These are phyloP conservation scores for Ustilago bromivora DNA, from an alignment of 1,284 basidiomycete species.

Conservation along the genomic window DNA sequence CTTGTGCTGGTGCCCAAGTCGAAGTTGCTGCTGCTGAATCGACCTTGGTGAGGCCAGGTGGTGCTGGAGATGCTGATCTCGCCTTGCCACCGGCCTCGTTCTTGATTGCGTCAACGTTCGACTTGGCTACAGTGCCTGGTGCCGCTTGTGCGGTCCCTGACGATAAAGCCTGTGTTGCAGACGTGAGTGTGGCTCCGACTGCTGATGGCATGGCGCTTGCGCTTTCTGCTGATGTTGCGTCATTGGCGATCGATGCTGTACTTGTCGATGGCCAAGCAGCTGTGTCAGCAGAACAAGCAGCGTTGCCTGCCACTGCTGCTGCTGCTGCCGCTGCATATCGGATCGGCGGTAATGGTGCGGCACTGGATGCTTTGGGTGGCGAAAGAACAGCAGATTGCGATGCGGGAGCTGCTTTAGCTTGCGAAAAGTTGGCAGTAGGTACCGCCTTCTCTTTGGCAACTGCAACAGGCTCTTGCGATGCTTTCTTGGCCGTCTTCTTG, in stretches of 20 bases:
- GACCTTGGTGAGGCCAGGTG: slow-evolving; percentile 40
- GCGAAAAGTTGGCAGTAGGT: slow-evolving; percentile 81
- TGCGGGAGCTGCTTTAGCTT: slow-evolving; percentile 72
- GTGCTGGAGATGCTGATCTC: slow-evolving; percentile 43
- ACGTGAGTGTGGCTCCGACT: slow-evolving; percentile 7
- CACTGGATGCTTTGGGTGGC: slow-evolving; percentile 57
- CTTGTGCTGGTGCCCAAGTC: slow-evolving; percentile 12
- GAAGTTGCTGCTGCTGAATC: slow-evolving; percentile 20
- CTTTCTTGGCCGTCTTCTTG: slow-evolving; percentile 55
- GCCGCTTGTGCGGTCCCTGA: slow-evolving; percentile 19
- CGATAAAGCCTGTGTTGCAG: slow-evolving; percentile 12
- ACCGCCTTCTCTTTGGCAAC: slow-evolving; percentile 75
- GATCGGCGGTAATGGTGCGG: slow-evolving; percentile 76
- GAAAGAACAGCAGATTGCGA: slow-evolving; percentile 50
- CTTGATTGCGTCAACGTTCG: slow-evolving; percentile 29
- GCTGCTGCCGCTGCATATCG: slow-evolving; percentile 92
- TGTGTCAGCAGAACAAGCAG: slow-evolving; percentile 33
- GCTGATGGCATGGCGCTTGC: slow-evolving; percentile 9
- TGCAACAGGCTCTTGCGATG: slow-evolving; percentile 46
- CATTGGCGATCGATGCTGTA: slow-evolving; percentile 28
- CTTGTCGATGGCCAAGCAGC: slow-evolving; percentile 38
- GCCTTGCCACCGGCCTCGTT: slow-evolving; percentile 30
- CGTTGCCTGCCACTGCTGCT: slow-evolving; percentile 74
- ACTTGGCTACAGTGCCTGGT: slow-evolving; percentile 28
- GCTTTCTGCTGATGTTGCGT: slow-evolving; percentile 25